Evolutionary conservation across 306 rosid genomes (phyloP), one percentile per base, ranked within the genome.

Genomic region (Castanospermum australe): DNA sequence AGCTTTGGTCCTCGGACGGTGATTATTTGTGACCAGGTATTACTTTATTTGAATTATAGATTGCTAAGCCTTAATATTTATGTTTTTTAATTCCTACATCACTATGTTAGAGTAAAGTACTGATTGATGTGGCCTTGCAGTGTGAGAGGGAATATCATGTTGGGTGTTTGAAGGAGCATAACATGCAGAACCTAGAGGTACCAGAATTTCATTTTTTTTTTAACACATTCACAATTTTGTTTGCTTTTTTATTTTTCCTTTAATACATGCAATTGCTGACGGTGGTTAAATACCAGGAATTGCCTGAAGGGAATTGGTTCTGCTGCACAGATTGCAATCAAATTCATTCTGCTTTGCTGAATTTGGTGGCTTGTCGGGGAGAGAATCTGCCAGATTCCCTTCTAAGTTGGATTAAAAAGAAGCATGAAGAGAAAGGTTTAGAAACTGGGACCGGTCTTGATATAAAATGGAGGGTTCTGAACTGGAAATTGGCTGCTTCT

Each of bases 1-100:
- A 86, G 12, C 22, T 94, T 92, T 79, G 91, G 94, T 80, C 90
- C 91, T 28, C 83, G 81, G 41, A 92, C 97, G 0, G 87, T 94
- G 73, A 86, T 94, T 64, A 87, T 90, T 38, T 94, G 97, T 25
- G 98, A 94, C 76, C 97, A 94, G 98, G 98, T 94, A 71, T 74
- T 44, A 36, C 42, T 50, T 59, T 3, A 11, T 42, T 25, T 14
- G 24, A 24, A 20, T 11, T 3, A 41, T 48, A 20, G 13, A 18
- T 57, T 56, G n/a, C 55, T 17, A 22, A 28, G 7, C 17, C 63
- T 62, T 61, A 7, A 14, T 61, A 30, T n/a, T 0, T 25, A 32
- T 3, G 5, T 42, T 17, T 55, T 45, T 67, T 14, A 45, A 39
- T 28, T 59, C 22, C 1, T 4, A 52, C 39, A 15, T 14, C 25